These are phyloP conservation scores for Phanerochaete sordida DNA, from an alignment of 768 basidiomycete species.

Conservation along the genomic window DNA sequence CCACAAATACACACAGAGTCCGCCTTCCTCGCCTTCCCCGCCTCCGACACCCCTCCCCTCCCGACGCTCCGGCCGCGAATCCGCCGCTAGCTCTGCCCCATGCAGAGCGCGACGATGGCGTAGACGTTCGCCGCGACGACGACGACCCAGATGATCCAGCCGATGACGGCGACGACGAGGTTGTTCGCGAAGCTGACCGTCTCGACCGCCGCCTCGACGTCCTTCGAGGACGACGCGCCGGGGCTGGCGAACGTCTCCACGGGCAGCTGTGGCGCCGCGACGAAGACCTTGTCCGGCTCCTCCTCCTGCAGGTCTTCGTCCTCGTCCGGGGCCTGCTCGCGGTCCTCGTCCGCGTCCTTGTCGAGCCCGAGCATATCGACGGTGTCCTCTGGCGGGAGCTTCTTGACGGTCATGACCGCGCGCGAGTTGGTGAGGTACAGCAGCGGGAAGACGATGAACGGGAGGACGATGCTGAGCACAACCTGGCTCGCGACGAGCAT, in stretches of 20 bases:
- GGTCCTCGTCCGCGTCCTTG: too few relatives aligned
- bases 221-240: neutral
- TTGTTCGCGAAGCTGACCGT: conserved; percentile 64
- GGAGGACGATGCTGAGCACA: conserved; percentile 75
- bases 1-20: too few relatives aligned
- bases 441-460: conserved; percentile 81
- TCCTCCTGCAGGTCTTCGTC: neutral
- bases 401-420: conserved; percentile 64
- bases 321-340: too few relatives aligned
- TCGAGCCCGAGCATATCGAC: too few relatives aligned
- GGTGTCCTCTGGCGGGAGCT: conserved; percentile 14
- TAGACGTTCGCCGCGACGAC: conserved; percentile 74
- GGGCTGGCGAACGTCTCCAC: neutral
- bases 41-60: too few relatives aligned
- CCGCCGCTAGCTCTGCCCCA: conserved; percentile 29
- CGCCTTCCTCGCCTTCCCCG: too few relatives aligned
- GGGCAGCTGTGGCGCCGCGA: neutral
- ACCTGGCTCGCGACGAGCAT: conserved; percentile 89
- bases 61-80: too few relatives aligned
- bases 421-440: conserved; percentile 68
- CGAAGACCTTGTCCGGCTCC: neutral
- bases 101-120: conserved; percentile 59
- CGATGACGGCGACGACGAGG: conserved; percentile 45
- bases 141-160: conserved; percentile 58
- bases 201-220: conserved; percentile 24